Conservation (phyloP, 257 asterid genomes). For the Solanum etuberosum region DNA sequence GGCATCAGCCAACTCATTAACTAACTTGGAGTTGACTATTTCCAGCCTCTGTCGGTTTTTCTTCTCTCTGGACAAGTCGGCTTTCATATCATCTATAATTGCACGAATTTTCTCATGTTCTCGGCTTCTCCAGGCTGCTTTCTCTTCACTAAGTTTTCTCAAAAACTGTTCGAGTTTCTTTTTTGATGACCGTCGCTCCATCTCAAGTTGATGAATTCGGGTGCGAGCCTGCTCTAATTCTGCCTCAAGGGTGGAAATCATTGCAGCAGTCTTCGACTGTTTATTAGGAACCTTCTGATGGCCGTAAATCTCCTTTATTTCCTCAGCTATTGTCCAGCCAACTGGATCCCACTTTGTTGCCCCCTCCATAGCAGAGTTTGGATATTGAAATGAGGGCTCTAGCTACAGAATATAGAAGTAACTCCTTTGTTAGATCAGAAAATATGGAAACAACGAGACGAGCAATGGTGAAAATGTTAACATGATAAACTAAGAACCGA, state of each 20-base stretch:
- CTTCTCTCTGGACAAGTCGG: slow-evolving; percentile 41
- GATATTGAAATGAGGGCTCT: slow-evolving; percentile 24
- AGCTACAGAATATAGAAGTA: slow-evolving; percentile 14
- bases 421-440: background rate
- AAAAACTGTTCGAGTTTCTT: slow-evolving; percentile 63
- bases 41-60: slow-evolving; percentile 50
- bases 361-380: slow-evolving; percentile 52
- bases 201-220: slow-evolving; percentile 44
- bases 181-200: slow-evolving; percentile 40
- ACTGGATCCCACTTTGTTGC: slow-evolving; percentile 64
- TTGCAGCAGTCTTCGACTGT: slow-evolving; percentile 18
- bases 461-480: background rate
- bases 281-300: slow-evolving; percentile 17
- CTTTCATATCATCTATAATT: slow-evolving; percentile 42
- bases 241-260: slow-evolving; percentile 34
- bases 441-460: background rate
- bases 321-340: slow-evolving; percentile 23
- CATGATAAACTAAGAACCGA: background rate
- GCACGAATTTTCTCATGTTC: slow-evolving; percentile 58
- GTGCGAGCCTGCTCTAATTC: slow-evolving; percentile 52
- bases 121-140: slow-evolving; percentile 51
- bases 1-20: slow-evolving; percentile 42
- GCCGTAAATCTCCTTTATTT: slow-evolving; percentile 17
- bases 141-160: slow-evolving; percentile 52
- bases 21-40: slow-evolving; percentile 47